Evolutionary conservation across 2,329 filamentous ascomycete genomes (phyloP).

Genomic region (Claviceps digitariae): DNA sequence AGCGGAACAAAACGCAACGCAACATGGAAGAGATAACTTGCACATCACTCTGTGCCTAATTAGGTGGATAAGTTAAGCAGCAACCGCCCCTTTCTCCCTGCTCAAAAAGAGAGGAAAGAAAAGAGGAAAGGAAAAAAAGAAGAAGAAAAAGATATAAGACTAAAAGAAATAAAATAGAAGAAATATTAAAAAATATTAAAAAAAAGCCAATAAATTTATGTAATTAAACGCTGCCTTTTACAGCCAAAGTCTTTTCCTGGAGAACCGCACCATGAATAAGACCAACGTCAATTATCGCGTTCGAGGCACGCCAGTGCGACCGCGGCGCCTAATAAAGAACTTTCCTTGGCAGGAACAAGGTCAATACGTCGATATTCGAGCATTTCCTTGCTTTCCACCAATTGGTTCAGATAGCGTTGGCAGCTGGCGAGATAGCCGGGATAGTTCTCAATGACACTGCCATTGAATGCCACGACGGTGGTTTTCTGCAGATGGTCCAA

Average conservation of each 20-base stretch:
- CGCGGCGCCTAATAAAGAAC: constrained; percentile 61
- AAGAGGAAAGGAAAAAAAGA: background rate
- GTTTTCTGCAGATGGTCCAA: constrained; percentile 31
- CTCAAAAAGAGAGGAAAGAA: no score
- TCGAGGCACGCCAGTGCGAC: constrained; percentile 45
- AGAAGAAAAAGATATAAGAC: background rate
- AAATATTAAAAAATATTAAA: background rate
- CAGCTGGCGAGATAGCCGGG: constrained; percentile 50
- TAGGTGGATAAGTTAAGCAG: background rate
- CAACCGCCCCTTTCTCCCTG: background rate
- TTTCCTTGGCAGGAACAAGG: constrained; percentile 58
- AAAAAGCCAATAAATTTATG: background rate
- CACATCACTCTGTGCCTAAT: background rate
- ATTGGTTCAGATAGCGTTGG: constrained; percentile 48
- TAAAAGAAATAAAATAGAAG: background rate
- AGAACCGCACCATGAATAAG: background rate
- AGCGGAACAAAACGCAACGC: background rate
- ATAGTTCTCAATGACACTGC: constrained; percentile 68
- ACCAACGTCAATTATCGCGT: constrained; percentile 1
- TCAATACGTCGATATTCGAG: constrained; percentile 34
- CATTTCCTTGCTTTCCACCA: constrained; percentile 29
- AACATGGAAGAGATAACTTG: background rate
- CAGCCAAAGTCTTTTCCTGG: background rate
- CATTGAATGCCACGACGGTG: constrained; percentile 69
- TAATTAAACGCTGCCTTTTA: background rate